Conservation (phyloP, 805 yeast species). For the Ogataea salicorniae region DNA sequence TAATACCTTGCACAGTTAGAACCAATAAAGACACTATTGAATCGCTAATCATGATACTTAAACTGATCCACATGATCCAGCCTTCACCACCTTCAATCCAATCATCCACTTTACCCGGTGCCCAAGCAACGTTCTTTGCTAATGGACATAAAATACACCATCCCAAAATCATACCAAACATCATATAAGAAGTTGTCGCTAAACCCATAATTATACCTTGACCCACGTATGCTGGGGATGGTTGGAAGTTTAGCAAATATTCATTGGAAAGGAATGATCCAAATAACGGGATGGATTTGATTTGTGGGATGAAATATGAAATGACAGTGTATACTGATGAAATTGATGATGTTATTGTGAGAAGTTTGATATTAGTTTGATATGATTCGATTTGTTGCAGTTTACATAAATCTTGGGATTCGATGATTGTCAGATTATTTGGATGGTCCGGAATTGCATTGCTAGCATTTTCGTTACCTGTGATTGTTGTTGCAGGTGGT, state of each 20-base stretch:
- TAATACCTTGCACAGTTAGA: constrained; percentile 43
- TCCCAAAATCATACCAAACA: constrained; percentile 82
- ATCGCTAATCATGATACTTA: constrained; percentile 92
- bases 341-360: constrained; percentile 54
- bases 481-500: not conserved
- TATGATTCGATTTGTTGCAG: constrained; percentile 33
- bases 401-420: constrained; percentile 29
- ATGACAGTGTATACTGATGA: constrained; percentile 70
- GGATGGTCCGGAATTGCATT: constrained; percentile 1
- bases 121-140: constrained; percentile 71
- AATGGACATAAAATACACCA: constrained; percentile 91
- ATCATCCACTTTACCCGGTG: constrained; percentile 82
- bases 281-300: constrained; percentile 69
- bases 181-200: constrained; percentile 85
- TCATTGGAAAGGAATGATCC: constrained; percentile 56
- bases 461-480: not conserved
- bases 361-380: constrained; percentile 53
- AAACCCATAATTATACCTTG: constrained; percentile 98
- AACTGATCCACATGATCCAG: constrained; percentile 93
- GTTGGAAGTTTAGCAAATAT: constrained; percentile 85
- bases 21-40: constrained; percentile 75
- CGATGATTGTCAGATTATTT: constrained; percentile 27
- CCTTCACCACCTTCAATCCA: constrained; percentile 96
- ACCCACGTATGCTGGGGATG: constrained; percentile 95
- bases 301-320: constrained; percentile 67